These are phyloP conservation scores for Entomortierella chlamydospora DNA, from an alignment of 192 early-diverging fungal species.

Conservation along the genomic window DNA sequence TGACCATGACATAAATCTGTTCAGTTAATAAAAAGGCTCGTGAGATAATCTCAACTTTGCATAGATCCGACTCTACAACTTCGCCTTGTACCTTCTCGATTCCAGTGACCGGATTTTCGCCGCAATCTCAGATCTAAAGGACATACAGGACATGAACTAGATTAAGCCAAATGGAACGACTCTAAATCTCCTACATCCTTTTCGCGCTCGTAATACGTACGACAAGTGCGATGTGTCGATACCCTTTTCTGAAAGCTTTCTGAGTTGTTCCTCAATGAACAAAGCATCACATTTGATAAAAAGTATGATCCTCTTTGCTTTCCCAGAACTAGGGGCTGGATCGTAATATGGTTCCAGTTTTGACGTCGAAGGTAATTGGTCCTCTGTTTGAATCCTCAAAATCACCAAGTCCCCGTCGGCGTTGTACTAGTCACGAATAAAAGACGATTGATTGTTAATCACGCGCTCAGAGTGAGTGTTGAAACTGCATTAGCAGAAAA, in stretches of 20 bases:
- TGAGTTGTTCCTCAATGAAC: slow-evolving; percentile 12
- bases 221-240: neutral
- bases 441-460: neutral
- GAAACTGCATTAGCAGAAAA: too few species aligned
- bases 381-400: slow-evolving; percentile 9
- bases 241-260: neutral
- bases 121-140: slow-evolving; percentile 9
- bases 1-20: too few species aligned
- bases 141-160: neutral
- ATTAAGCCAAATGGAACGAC: neutral
- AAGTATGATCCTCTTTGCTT: slow-evolving; percentile 6
- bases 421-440: slow-evolving; percentile 7
- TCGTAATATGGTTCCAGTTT: slow-evolving; percentile 17
- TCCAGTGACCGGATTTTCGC: neutral
- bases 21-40: too few species aligned
- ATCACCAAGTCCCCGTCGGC: neutral
- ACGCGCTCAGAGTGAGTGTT: neutral
- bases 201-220: neutral
- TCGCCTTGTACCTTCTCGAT: too few species aligned
- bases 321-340: slow-evolving; percentile 8
- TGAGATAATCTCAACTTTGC: too few species aligned
- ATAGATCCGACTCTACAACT: too few species aligned
- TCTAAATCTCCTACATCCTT: neutral
- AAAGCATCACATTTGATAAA: neutral
- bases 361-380: neutral